These are phyloP conservation scores for Candida andamanensis DNA, from an alignment of 805 yeast genomes.

Conservation along the genomic window DNA sequence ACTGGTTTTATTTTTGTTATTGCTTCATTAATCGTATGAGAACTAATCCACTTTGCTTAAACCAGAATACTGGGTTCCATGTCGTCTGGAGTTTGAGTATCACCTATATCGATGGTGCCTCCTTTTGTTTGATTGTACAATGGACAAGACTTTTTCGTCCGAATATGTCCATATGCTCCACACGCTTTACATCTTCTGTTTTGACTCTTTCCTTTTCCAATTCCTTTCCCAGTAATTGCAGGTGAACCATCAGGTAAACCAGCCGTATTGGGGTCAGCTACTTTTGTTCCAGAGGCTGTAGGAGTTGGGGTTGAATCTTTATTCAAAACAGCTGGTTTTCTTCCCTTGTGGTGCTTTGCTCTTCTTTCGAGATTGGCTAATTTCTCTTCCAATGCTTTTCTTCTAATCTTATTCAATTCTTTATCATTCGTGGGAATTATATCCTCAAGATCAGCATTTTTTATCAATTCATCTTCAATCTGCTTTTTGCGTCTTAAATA, in stretches of 20 bases:
- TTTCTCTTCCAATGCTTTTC: constrained; percentile 74
- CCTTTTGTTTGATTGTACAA: constrained; percentile 42
- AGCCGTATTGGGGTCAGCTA: constrained; percentile 40
- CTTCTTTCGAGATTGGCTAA: constrained; percentile 78
- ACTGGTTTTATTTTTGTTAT: too few species aligned
- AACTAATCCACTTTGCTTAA: not conserved
- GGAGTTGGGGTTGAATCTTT: constrained; percentile 34
- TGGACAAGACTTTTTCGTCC: constrained; percentile 90
- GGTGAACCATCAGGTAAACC: constrained; percentile 40
- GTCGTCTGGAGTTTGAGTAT: not conserved
- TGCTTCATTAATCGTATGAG: not conserved
- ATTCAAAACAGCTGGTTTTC: constrained; percentile 14
- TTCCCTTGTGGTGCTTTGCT: constrained; percentile 30
- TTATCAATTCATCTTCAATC: constrained; percentile 48
- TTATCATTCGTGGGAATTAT: constrained; percentile 76
- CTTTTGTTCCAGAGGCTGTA: constrained; percentile 39
- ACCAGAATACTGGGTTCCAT: not conserved
- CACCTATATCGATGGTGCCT: constrained; percentile 4
- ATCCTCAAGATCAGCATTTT: constrained; percentile 66
- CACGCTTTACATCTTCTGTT: constrained; percentile 89
- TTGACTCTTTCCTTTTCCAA: constrained; percentile 66
- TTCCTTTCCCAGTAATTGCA: constrained; percentile 58
- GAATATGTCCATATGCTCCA: constrained; percentile 92
- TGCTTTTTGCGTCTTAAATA: constrained; percentile 69
- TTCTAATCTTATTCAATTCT: constrained; percentile 72